Evolutionary conservation across 257 asterid species (phyloP).

Genomic region (Ligustrum vulgare): DNA sequence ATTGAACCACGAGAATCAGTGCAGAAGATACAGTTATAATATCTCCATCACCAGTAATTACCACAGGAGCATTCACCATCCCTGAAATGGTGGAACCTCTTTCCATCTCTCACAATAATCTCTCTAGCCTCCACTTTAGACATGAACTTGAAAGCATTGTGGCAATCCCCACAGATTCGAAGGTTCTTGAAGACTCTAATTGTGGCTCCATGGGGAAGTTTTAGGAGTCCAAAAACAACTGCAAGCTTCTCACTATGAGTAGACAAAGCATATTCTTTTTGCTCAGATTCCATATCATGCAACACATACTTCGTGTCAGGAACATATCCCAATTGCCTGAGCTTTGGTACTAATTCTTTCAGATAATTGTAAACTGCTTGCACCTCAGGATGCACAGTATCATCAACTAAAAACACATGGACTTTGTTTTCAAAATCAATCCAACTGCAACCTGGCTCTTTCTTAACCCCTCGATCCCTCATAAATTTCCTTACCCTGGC

Average conservation of each 20-base stretch:
- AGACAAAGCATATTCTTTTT: slow-evolving; percentile 66
- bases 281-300: slow-evolving; percentile 75
- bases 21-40: slow-evolving; percentile 1
- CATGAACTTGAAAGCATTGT: slow-evolving; percentile 64
- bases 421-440: slow-evolving; percentile 65
- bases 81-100: slow-evolving; percentile 73
- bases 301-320: slow-evolving; percentile 63
- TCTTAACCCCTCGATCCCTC: slow-evolving; percentile 76
- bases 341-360: slow-evolving; percentile 48
- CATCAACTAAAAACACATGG: slow-evolving; percentile 67
- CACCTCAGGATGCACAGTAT: slow-evolving; percentile 66
- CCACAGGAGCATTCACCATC: slow-evolving; percentile 76
- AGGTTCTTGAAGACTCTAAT: slow-evolving; percentile 72
- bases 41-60: slow-evolving; percentile 54
- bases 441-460: slow-evolving; percentile 83
- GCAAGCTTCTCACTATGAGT: slow-evolving; percentile 83
- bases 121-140: slow-evolving; percentile 62
- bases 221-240: slow-evolving; percentile 65
- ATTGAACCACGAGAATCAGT: neutral
- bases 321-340: slow-evolving; percentile 63
- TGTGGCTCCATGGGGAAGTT: slow-evolving; percentile 58
- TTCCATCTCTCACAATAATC: slow-evolving; percentile 69
- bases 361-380: slow-evolving; percentile 48
- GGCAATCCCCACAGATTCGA: slow-evolving; percentile 74
- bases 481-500: slow-evolving; percentile 57